A percentile compares a stretch with the other conserved stretches of the same genome.
These are phyloP conservation scores for Myrica gale DNA, from an alignment of 306 rosid genomes.

Conservation along the genomic window DNA sequence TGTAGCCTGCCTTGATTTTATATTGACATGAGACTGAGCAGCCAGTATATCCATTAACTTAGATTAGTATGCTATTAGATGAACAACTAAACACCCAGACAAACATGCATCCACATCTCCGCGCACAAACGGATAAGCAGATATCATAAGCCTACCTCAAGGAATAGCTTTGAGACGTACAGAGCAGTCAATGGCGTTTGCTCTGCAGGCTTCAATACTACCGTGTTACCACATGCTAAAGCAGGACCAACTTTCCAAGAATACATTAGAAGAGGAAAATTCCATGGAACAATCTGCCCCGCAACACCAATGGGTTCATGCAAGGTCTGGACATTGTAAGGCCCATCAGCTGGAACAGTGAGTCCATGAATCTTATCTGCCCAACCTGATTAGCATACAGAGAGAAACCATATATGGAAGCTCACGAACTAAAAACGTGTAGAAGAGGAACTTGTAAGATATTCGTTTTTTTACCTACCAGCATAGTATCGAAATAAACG, in stretches of 20 bases:
- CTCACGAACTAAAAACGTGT: background rate
- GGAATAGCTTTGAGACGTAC: too few species aligned
- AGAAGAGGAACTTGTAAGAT: background rate
- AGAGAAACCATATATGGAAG: background rate
- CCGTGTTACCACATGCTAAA: slow-evolving; percentile 75
- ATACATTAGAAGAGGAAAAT: slow-evolving; percentile 83
- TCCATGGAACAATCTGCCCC: slow-evolving; percentile 96
- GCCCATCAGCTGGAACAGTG: slow-evolving; percentile 81
- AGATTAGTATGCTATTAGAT: too few species aligned
- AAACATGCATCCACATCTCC: too few species aligned
- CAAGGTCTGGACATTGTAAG: slow-evolving; percentile 68
- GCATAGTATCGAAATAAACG: slow-evolving; percentile 79
- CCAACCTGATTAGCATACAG: slow-evolving; percentile 59
- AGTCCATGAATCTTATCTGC: slow-evolving; percentile 95
- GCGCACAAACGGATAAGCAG: too few species aligned
- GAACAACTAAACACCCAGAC: too few species aligned
- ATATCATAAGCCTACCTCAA: too few species aligned
- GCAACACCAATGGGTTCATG: slow-evolving; percentile 94
- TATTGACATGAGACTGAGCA: too few species aligned
- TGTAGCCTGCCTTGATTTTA: too few species aligned
- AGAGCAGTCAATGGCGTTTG: slow-evolving; percentile 90
- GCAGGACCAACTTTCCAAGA: slow-evolving; percentile 92
- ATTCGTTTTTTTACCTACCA: slow-evolving; percentile 59
- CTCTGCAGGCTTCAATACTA: slow-evolving; percentile 85
- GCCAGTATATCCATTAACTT: too few species aligned